Evolutionary conservation across 2,329 filamentous ascomycete species (phyloP), one percentile per base, ranked within the genome.

Genomic region (Cytospora leucostoma): DNA sequence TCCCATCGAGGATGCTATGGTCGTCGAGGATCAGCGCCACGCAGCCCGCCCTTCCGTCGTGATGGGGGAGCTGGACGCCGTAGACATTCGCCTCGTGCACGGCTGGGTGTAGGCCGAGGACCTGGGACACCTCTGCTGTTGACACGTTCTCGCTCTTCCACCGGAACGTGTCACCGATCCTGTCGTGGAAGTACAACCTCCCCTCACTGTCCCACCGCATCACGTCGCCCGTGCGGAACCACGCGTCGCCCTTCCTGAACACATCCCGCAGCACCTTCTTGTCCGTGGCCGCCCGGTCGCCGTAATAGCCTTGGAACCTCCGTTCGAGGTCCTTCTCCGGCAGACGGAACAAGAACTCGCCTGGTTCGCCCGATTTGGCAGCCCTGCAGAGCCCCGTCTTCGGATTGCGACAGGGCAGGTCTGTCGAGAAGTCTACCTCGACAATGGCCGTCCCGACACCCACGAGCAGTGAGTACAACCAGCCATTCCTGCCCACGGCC

Each of bases 111-210:
- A 80, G 76, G 15, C 90, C 88, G 0, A 97, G 75, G 0, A 86
- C 85, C 71, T 93, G 85, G n/a, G 88, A 84, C 19, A 96, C 93
- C 74, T 97, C 92, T 56, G 84, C 87, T 0, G 91, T 93, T 3
- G 89, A 92, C 1, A 94, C 90, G 70, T 94, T 94, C 75, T 94
- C 90, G 57, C 87, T 88, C 78, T 95, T 92, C 89, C 89, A 92
- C 56, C 89, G 84, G 77, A 89, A 92, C 0, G 89, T 92, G 71
- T 92, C 89, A 61, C 89, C 89, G 66, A 92, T 88, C 55, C 89
- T 87, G 75, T 97, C 93, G 62, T 88, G 86, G 77, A 97, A 97
- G 78, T 83, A 95, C 73, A 88, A 84, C 3, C 88, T 80, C 6
- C 92, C 91, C 63, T 95, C 87, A 1, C 66, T 64, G 67, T 93